Conservation (phyloP, 805 yeast genomes). For the Metschnikowia chrysomelidarum region DNA sequence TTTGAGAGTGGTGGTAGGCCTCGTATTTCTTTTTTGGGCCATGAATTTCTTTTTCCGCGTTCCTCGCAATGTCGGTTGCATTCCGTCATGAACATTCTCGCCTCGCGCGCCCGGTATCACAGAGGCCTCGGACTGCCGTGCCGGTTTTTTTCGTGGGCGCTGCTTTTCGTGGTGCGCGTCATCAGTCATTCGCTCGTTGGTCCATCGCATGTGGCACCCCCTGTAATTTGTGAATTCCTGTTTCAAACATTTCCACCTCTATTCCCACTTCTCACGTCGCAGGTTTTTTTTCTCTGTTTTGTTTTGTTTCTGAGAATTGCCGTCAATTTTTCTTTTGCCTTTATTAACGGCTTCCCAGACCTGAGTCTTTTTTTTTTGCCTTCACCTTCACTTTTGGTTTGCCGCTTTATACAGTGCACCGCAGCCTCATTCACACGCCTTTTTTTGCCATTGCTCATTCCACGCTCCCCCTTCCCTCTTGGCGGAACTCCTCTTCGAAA, state of each 20-base stretch:
- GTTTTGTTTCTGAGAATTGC: neutral
- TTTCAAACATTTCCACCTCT: neutral
- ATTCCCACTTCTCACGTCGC: too few relatives aligned
- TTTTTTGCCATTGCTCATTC: constrained; percentile 1
- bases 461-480: too few relatives aligned
- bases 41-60: too few relatives aligned
- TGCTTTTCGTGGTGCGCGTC: too few relatives aligned
- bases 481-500: too few relatives aligned
- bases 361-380: too few relatives aligned
- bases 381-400: neutral
- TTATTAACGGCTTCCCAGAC: constrained; percentile 1
- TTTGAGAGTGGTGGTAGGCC: too few relatives aligned
- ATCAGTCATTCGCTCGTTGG: constrained; percentile 7
- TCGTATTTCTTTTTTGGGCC: neutral
- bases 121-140: too few relatives aligned
- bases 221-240: neutral
- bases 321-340: neutral
- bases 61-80: too few relatives aligned
- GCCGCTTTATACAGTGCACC: constrained; percentile 2
- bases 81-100: too few relatives aligned
- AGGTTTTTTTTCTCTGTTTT: neutral
- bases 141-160: too few relatives aligned
- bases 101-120: too few relatives aligned
- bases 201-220: constrained; percentile 4
- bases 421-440: constrained; percentile 5